Base-by-base conservation (phyloP, 345 rosid genomes). In the Anastatica hierochuntica region DNA sequence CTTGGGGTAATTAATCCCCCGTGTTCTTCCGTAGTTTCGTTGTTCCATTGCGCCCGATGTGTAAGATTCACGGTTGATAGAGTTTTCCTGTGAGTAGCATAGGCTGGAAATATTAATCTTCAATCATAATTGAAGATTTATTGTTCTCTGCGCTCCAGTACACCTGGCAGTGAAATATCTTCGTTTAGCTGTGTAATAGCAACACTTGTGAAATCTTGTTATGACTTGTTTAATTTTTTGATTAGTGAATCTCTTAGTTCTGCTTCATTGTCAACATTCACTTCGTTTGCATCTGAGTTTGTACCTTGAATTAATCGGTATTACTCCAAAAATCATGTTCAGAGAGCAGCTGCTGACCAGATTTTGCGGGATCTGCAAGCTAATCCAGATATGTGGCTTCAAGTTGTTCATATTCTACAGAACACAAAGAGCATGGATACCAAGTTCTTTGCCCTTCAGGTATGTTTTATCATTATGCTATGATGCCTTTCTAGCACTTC, bases 331-430 rank as follows among this genome's bases (percentile, higher is more conserved):
- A n/a, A n/a, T n/a, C 20, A 31, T 69, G 71, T 52, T 18, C 70
- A 94, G 99, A 94, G 99, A 62, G 77, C 88, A 18, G 89, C 95
- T 39, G 99, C 99, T 0, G 99, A 94, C 70, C 84, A 85, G 63
- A 81, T 94, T 53, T 68, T 94, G 84, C 94, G 94, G 79, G 99
- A 88, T 34, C 66, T 94, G 76, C 99, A 94, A 69, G 82, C 76
- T 46, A 94, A 94, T 70, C 92, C 92, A 37, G 97, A 85, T 51
- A 88, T 81, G 81, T 94, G 99, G 99, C 97, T 85, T 15, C 99
- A 94, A 64, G 99, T 94, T 51, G 99, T 88, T 58, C 95, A 83
- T 63, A 75, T 88, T 62, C 75, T 94, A 27, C 97, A 82, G 63
- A 78, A 66, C 27, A 80, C 99, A 3, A 80, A 80, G 72, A 85